Conservation (phyloP, 2,329 filamentous ascomycete genomes). For the Phialocephala sp. region DNA sequence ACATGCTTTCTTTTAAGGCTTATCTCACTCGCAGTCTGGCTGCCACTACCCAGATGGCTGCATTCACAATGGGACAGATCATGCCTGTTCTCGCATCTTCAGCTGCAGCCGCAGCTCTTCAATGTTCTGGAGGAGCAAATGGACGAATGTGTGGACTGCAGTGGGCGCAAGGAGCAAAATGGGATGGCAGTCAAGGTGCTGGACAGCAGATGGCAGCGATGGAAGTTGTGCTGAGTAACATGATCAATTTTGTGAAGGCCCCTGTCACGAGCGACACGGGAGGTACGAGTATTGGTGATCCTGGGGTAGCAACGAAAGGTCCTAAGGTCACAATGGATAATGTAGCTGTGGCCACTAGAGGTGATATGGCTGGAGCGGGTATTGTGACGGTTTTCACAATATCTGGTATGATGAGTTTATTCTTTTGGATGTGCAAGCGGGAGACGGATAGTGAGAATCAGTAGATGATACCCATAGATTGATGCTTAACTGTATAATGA, state of each 20-base stretch:
- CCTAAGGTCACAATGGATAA: conserved; percentile 36
- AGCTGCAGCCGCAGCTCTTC: conserved; percentile 64
- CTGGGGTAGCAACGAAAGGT: conserved; percentile 28
- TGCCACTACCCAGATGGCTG: conserved; percentile 60
- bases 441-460: not conserved
- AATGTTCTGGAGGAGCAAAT: conserved; percentile 60
- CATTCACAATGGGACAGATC: conserved; percentile 56
- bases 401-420: not conserved
- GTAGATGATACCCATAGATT: not conserved
- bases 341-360: conserved; percentile 35
- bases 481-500: too few relatives aligned
- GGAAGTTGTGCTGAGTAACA: conserved; percentile 51
- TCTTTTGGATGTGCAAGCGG: not conserved
- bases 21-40: conserved; percentile 66
- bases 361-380: conserved; percentile 47
- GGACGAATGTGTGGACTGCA: conserved; percentile 69
- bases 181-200: conserved; percentile 55
- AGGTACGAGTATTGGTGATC: conserved; percentile 57
- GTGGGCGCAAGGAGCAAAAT: conserved; percentile 51
- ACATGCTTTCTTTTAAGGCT: conserved; percentile 69
- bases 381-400: conserved; percentile 43
- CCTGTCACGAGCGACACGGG: conserved; percentile 55
- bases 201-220: conserved; percentile 64
- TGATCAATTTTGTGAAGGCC: conserved; percentile 41
- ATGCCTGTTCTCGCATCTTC: conserved; percentile 57